These are phyloP conservation scores for Claviceps sp. DNA, from an alignment of 2,329 filamentous ascomycete genomes.

Conservation along the genomic window DNA sequence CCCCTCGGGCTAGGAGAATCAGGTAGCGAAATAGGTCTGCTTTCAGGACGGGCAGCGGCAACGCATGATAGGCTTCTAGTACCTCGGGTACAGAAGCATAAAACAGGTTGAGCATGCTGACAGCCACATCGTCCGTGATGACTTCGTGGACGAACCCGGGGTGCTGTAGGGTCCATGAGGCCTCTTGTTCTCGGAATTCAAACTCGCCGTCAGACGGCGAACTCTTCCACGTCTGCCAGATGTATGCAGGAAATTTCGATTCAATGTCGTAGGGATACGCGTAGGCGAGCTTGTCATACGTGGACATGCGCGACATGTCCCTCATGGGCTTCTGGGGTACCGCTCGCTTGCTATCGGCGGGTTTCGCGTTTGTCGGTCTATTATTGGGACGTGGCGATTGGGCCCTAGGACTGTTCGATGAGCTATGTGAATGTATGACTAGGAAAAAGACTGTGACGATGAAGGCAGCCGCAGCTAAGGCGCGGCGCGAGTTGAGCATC, in stretches of 20 bases:
- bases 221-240: conserved; percentile 98
- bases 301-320: conserved; percentile 58
- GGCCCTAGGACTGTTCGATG: not conserved
- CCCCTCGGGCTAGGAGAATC: conserved; percentile 47
- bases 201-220: conserved; percentile 69
- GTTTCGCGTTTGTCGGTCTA: conserved; percentile 9
- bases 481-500: conserved; percentile 72
- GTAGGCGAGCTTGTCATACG: conserved; percentile 74
- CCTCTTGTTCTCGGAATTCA: conserved; percentile 68
- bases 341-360: conserved; percentile 4
- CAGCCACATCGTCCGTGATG: conserved; percentile 78
- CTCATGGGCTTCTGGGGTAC: conserved; percentile 38
- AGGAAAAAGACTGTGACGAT: conserved; percentile 57
- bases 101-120: conserved; percentile 69
- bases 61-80: conserved; percentile 58
- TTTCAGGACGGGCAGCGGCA: conserved; percentile 64
- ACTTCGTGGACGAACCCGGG: conserved; percentile 93
- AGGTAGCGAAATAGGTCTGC: conserved; percentile 71
- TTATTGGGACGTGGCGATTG: conserved; percentile 10
- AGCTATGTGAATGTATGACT: conserved; percentile 45
- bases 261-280: conserved; percentile 88
- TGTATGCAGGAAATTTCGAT: conserved; percentile 85
- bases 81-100: conserved; percentile 75
- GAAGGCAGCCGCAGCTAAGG: conserved; percentile 56
- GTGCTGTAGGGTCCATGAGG: conserved; percentile 77